Evolutionary conservation across 2,329 filamentous ascomycete genomes (phyloP).

Genomic region (Fusarium mundagurra): DNA sequence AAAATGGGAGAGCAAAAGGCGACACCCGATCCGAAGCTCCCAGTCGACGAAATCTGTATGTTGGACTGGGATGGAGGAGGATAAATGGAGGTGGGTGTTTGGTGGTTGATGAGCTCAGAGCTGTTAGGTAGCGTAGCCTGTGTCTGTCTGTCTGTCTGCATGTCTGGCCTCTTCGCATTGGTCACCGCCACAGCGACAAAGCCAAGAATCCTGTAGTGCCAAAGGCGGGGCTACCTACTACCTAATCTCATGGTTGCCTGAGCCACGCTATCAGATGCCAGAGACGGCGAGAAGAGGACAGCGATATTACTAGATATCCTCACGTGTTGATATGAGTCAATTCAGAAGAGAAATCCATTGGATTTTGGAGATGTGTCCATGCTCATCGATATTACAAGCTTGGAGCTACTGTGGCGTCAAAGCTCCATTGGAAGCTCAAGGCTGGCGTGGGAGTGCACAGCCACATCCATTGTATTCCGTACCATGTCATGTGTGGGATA

Average conservation of each 20-base stretch:
- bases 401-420: constrained; percentile 19
- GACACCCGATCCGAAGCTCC: constrained; percentile 35
- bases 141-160: constrained; percentile 9
- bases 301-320: neutral
- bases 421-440: constrained; percentile 4
- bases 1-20: constrained; percentile 10
- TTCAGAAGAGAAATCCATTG: neutral
- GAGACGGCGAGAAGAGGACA: constrained; percentile 22
- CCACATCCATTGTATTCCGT: constrained; percentile 6
- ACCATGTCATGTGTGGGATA: neutral
- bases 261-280: constrained; percentile 37
- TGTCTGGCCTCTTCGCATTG: constrained; percentile 44
- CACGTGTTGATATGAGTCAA: constrained; percentile 6
- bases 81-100: constrained; percentile 29
- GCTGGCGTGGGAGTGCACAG: neutral
- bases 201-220: constrained; percentile 33
- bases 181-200: constrained; percentile 41
- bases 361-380: neutral
- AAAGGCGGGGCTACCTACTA: constrained; percentile 35
- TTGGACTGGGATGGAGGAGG: constrained; percentile 35
- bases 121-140: constrained; percentile 27
- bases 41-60: constrained; percentile 32
- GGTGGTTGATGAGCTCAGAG: constrained; percentile 42
- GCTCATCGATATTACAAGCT: neutral
- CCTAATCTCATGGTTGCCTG: constrained; percentile 20